Conservation (phyloP, 495 filamentous ascomycete species). For the Penicillium roqueforti region DNA sequence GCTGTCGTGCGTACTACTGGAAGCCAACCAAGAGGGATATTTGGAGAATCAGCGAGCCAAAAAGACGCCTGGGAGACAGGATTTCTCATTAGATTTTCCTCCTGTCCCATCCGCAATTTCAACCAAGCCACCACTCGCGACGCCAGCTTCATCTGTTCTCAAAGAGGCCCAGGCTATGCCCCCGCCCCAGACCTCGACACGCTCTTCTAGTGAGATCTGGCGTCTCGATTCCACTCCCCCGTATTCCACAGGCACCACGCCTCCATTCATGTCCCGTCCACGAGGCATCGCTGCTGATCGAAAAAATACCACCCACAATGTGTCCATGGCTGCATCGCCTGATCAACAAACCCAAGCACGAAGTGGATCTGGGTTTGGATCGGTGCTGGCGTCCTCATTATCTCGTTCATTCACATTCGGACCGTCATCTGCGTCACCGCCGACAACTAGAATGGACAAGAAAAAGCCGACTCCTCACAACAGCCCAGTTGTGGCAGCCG, state of each 20-base stretch:
- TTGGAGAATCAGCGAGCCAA: constrained; percentile 19
- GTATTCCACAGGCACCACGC: constrained; percentile 61
- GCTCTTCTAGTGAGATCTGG: constrained; percentile 38
- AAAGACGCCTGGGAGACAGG: constrained; percentile 17
- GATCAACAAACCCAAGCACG: constrained; percentile 50
- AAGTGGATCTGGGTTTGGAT: constrained; percentile 46
- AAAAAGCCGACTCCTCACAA: constrained; percentile 66
- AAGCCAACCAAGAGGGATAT: constrained; percentile 42
- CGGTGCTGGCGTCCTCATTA: constrained; percentile 64
- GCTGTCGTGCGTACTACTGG: constrained; percentile 83
- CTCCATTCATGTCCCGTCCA: constrained; percentile 46
- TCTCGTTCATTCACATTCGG: constrained; percentile 66
- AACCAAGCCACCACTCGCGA: constrained; percentile 31
- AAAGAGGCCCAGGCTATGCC: constrained; percentile 54
- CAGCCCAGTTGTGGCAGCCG: constrained; percentile 56
- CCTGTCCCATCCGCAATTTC: constrained; percentile 23
- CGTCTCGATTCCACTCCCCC: constrained; percentile 48
- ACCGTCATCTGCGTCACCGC: constrained; percentile 64
- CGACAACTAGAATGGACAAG: constrained; percentile 39
- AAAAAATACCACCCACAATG: constrained; percentile 46
- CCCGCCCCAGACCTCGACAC: constrained; percentile 54
- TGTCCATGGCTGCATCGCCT: constrained; percentile 65
- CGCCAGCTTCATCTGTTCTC: constrained; percentile 50
- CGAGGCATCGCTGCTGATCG: constrained; percentile 32
- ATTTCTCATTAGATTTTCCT: constrained; percentile 33